phyloP scores from a whole-genome alignment of 2,329 filamentous ascomycete genomes.

The Coniella lustricola region DNA sequence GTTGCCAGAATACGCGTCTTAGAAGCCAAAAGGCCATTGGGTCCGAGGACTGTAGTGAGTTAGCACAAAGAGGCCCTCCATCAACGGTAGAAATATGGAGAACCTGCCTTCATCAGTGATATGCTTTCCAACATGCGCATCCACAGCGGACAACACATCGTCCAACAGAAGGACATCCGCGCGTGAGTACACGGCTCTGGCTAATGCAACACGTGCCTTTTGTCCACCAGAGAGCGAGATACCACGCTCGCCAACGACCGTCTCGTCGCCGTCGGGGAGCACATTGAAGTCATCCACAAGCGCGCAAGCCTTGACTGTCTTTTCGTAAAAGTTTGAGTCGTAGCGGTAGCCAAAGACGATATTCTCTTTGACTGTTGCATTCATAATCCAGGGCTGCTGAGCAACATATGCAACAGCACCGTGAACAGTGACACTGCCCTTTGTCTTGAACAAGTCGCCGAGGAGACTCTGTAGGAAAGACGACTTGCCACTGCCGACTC shows the following conservation, averaged over 20 bases:
- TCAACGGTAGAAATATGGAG: too few species aligned
- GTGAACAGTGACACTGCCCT: slow-evolving; percentile 74
- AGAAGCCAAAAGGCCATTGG: slow-evolving; percentile 69
- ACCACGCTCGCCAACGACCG: slow-evolving; percentile 90
- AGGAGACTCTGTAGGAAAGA: slow-evolving; percentile 83
- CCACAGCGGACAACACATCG: slow-evolving; percentile 92
- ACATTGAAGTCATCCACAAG: slow-evolving; percentile 84
- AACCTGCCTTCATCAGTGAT: slow-evolving; percentile 65
- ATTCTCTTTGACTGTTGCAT: slow-evolving; percentile 93
- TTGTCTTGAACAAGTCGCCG: slow-evolving; percentile 84
- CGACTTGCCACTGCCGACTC: slow-evolving; percentile 93
- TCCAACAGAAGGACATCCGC: slow-evolving; percentile 96
- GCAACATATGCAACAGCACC: slow-evolving; percentile 86
- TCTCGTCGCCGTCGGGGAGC: slow-evolving; percentile 92
- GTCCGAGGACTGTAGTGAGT: slow-evolving; percentile 58
- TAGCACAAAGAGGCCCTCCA: too few species aligned
- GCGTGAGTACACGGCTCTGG: slow-evolving; percentile 88
- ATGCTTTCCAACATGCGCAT: slow-evolving; percentile 92
- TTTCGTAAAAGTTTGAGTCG: slow-evolving; percentile 90
- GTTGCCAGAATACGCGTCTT: slow-evolving; percentile 93
- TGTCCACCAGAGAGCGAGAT: slow-evolving; percentile 95
- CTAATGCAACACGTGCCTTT: slow-evolving; percentile 86
- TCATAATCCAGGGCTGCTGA: slow-evolving; percentile 94
- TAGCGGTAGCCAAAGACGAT: slow-evolving; percentile 94
- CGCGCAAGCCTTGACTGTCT: slow-evolving; percentile 86